Evolutionary conservation across 768 basidiomycete species (phyloP).

Genomic region (Podaxis sp.): DNA sequence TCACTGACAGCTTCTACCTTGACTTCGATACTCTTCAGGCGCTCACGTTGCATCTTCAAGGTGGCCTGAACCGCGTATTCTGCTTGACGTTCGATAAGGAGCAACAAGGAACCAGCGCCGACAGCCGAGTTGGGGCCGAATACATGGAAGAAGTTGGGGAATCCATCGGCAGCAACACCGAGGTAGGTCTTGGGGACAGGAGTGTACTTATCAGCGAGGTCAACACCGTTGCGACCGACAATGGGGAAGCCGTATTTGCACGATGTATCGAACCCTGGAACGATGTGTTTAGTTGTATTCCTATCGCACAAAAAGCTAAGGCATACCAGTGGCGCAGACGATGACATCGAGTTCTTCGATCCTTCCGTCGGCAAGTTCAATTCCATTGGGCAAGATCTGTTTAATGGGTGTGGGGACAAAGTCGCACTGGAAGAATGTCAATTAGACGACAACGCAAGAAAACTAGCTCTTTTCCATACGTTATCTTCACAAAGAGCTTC

Average conservation of each 20-base stretch:
- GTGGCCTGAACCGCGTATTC: slow-evolving; percentile 57
- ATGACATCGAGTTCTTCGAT: slow-evolving; percentile 57
- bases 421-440: slow-evolving; percentile 39
- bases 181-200: slow-evolving; percentile 62
- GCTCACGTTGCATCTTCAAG: slow-evolving; percentile 61
- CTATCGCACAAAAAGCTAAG: slow-evolving; percentile 1
- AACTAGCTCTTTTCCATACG: slow-evolving; percentile 29
- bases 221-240: slow-evolving; percentile 51
- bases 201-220: slow-evolving; percentile 52
- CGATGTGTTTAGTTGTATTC: not conserved
- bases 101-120: slow-evolving; percentile 54
- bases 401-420: slow-evolving; percentile 53
- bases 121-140: slow-evolving; percentile 59
- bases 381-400: slow-evolving; percentile 51
- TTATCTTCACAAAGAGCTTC: slow-evolving; percentile 66
- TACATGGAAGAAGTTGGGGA: slow-evolving; percentile 67
- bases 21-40: slow-evolving; percentile 59
- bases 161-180: slow-evolving; percentile 56
- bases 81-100: slow-evolving; percentile 55
- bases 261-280: slow-evolving; percentile 51
- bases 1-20: slow-evolving; percentile 60
- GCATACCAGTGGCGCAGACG: slow-evolving; percentile 59
- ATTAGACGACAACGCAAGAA: not conserved
- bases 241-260: slow-evolving; percentile 50
- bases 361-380: slow-evolving; percentile 56